Evolutionary conservation across 78 protist genomes (phyloP).

Genomic region (Dictyostelium brefeldianum): DNA sequence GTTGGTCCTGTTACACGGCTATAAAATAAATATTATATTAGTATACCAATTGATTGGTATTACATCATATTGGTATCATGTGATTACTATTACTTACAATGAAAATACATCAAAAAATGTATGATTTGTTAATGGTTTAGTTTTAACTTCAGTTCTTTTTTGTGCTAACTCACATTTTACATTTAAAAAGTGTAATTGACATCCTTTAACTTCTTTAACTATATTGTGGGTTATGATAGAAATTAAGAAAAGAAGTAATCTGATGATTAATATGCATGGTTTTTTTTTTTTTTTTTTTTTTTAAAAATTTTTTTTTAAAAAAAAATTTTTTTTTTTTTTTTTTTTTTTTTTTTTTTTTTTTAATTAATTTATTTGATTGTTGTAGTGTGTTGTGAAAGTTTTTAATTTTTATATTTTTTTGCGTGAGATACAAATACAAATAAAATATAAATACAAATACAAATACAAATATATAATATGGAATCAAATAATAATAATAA

Average conservation of each 20-base stretch:
- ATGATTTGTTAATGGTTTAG: constrained; percentile 52
- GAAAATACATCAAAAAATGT: constrained; percentile 70
- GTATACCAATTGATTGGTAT: background rate
- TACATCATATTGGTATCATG: background rate
- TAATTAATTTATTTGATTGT: no score
- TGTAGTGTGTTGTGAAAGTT: no score
- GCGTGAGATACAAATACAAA: background rate
- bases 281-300: no score
- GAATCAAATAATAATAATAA: background rate
- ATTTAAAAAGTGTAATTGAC: constrained; percentile 63
- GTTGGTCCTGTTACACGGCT: constrained; percentile 77
- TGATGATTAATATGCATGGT: no score
- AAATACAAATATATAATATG: background rate
- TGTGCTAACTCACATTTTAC: constrained; percentile 69
- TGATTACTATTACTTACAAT: constrained; percentile 24
- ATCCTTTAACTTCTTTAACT: constrained; percentile 75
- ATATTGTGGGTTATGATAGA: no score
- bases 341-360: no score
- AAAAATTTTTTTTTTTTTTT: no score
- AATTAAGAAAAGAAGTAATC: background rate
- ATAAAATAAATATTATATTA: no score
- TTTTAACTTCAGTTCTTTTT: constrained; percentile 57
- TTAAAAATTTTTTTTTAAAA: background rate
- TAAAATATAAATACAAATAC: background rate
- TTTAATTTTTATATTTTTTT: background rate